Evolutionary conservation across 805 yeast genomes (phyloP).

Genomic region (Saccharomycopsis olivae): DNA sequence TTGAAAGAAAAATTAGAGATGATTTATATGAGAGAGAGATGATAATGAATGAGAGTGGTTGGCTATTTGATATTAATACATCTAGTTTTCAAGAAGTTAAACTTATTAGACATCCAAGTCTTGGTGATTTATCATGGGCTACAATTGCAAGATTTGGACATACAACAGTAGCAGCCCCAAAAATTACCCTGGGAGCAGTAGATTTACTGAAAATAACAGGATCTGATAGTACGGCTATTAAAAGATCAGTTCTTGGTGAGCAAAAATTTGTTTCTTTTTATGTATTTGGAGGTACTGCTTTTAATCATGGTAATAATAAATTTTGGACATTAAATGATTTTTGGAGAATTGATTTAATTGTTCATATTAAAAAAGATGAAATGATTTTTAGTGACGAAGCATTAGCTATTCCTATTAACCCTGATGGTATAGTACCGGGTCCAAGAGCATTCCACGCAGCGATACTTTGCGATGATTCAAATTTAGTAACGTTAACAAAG

Average conservation of each 20-base stretch:
- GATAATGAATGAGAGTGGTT: constrained; percentile 39
- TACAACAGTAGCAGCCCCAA: constrained; percentile 1
- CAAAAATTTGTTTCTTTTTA: constrained; percentile 4
- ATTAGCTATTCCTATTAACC: constrained; percentile 3
- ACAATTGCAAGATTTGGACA: constrained; percentile 15
- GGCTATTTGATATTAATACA: constrained; percentile 42
- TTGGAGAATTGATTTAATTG: constrained; percentile 13
- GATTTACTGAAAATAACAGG: neutral
- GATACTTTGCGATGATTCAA: constrained; percentile 3
- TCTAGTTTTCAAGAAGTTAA: constrained; percentile 34
- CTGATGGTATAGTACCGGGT: constrained; percentile 7
- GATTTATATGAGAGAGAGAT: neutral
- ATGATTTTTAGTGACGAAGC: constrained; percentile 7
- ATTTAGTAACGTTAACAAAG: neutral
- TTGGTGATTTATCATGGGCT: neutral
- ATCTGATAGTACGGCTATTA: no score
- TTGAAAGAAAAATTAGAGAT: neutral
- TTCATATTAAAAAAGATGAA: constrained; percentile 3
- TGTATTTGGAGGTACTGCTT: constrained; percentile 12
- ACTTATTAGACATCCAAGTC: constrained; percentile 1
- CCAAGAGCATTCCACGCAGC: constrained; percentile 12
- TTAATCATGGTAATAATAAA: neutral
- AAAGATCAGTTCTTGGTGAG: neutral
- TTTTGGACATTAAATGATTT: constrained; percentile 5
- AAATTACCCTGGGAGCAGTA: neutral